phyloP scores from a whole-genome alignment of 345 rosid species.

The Citrus unshiu region DNA sequence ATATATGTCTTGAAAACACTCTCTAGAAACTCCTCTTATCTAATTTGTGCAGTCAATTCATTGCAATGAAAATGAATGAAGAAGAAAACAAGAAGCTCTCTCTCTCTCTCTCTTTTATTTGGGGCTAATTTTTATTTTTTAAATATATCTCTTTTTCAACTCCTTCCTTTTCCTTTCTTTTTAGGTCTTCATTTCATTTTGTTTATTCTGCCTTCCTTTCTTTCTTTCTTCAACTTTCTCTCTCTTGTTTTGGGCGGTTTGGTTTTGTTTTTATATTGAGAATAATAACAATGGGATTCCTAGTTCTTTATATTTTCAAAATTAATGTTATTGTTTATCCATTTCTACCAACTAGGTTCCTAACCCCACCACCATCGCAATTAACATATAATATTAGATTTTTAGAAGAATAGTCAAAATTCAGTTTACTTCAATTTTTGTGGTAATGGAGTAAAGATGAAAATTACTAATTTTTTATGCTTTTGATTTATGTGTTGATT shows the following conservation, averaged over 20 bases:
- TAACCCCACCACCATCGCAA: no score
- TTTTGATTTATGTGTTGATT: no score
- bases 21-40: slow-evolving; percentile 1
- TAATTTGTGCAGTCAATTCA: neutral
- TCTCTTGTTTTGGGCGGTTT: neutral
- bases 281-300: neutral
- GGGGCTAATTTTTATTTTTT: no score
- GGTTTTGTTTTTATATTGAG: neutral
- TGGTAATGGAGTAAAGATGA: no score
- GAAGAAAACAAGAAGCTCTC: neutral
- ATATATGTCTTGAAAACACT: neutral
- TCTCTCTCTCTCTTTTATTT: neutral
- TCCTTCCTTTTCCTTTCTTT: neutral
- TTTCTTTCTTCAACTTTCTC: neutral
- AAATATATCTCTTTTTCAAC: neutral
- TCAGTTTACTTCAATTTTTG: no score
- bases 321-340: neutral
- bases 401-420: no score
- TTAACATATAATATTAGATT: no score
- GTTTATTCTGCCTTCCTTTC: neutral
- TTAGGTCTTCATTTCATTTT: neutral
- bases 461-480: no score
- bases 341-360: neutral
- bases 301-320: neutral
- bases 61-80: neutral